phyloP scores from a whole-genome alignment of 2,329 filamentous ascomycete genomes.

The Sphaerostilbella broomeana region DNA sequence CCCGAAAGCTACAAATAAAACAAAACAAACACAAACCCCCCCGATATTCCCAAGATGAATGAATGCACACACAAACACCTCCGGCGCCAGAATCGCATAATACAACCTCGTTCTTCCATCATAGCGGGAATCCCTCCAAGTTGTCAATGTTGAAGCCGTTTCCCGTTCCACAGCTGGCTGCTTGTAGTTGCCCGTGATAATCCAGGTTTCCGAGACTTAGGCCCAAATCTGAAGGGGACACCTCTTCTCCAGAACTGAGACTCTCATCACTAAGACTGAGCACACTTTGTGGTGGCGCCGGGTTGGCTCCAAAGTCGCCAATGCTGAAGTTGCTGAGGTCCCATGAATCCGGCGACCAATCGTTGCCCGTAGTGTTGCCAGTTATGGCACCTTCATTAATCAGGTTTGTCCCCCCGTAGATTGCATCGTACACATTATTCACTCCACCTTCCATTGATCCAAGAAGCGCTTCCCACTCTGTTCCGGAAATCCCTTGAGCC shows the following conservation, averaged over 20 bases:
- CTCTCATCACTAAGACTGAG: constrained; percentile 53
- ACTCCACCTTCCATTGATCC: constrained; percentile 73
- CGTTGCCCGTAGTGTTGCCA: constrained; percentile 31
- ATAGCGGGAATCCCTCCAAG: constrained; percentile 14
- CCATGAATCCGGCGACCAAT: constrained; percentile 54
- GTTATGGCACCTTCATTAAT: constrained; percentile 40
- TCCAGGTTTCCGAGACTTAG: constrained; percentile 34
- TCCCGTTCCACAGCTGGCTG: too few species aligned
- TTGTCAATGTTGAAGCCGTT: constrained; percentile 10
- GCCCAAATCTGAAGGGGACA: constrained; percentile 39
- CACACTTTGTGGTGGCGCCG: constrained; percentile 44
- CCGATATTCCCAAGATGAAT: too few species aligned
- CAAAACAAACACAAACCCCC: too few species aligned
- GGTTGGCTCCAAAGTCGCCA: constrained; percentile 38
- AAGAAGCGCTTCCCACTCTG: constrained; percentile 78
- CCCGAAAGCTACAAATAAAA: too few species aligned
- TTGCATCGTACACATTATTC: constrained; percentile 77
- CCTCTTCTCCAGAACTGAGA: constrained; percentile 49
- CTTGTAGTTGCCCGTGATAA: constrained; percentile 24
- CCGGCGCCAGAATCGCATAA: too few species aligned
- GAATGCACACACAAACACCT: too few species aligned
- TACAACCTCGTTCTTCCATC: too few species aligned
- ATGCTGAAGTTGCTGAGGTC: constrained; percentile 46
- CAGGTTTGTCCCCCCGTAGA: constrained; percentile 61
- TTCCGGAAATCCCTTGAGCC: constrained; percentile 45